phyloP scores from a whole-genome alignment of 768 basidiomycete species.

The Boletus rufocinnamomeus region DNA sequence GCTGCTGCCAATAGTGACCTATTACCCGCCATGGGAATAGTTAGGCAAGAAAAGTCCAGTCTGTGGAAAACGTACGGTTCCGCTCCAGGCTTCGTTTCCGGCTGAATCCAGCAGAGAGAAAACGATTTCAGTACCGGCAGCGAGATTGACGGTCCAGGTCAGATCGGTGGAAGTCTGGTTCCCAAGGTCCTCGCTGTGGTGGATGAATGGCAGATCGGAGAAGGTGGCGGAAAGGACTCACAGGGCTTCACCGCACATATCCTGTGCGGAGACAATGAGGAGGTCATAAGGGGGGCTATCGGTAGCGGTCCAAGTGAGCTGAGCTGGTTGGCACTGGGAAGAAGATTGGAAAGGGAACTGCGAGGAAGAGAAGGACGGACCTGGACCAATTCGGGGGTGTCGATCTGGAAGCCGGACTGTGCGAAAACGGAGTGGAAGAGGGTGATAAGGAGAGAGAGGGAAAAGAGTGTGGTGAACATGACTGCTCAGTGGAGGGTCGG shows the following conservation, averaged over 20 bases:
- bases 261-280: conserved; percentile 49
- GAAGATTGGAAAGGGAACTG: not conserved
- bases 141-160: conserved; percentile 43
- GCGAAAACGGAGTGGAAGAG: conserved; percentile 55
- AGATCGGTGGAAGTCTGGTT: conserved; percentile 48
- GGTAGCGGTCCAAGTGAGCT: conserved; percentile 45
- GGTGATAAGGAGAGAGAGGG: conserved; percentile 63
- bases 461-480: conserved; percentile 84
- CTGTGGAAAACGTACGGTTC: conserved; percentile 43
- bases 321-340: conserved; percentile 52
- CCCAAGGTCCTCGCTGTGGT: conserved; percentile 57
- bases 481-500: conserved; percentile 21
- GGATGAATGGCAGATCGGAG: conserved; percentile 6
- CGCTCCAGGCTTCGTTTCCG: conserved; percentile 69
- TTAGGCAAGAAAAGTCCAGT: not conserved
- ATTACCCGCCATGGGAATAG: not conserved
- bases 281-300: conserved; percentile 57
- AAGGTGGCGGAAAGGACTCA: conserved; percentile 36
- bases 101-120: conserved; percentile 55
- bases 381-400: conserved; percentile 54
- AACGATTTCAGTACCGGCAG: conserved; percentile 49
- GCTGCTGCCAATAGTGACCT: conserved; percentile 42
- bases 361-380: conserved; percentile 36
- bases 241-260: conserved; percentile 64
- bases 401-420: conserved; percentile 46